Evolutionary conservation across 2,329 filamentous ascomycete species (phyloP), one percentile per base, ranked within the genome.

Genomic region (Pseudogymnoascus sp.): DNA sequence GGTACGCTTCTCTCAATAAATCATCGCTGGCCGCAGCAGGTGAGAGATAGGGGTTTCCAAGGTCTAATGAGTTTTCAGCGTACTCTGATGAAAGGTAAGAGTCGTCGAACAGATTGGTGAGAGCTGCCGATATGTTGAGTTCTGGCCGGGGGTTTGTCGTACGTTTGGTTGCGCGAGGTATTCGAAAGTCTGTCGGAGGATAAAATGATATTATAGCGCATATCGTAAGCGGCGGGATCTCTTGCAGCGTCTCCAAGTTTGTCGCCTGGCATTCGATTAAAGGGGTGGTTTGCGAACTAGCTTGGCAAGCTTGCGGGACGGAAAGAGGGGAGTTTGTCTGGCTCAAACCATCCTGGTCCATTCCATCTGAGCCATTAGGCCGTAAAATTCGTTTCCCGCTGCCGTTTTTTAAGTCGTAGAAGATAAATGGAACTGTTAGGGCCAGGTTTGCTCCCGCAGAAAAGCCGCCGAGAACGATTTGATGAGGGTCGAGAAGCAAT

Each of bases 91-190:
- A 80, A 30, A 87, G 75, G 69, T 87, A 87, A 0, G 80, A 80
- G 6, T 81, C 78, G 68, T 87, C 85, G 66, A 87, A 86, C 3
- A 88, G 76, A 62, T 83, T 79, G 0, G 84, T 86, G 62, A 88
- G 74, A 15, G 76, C 73, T 6, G 79, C 76, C 1, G 84, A 79
- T 2, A 87, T 73, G 6, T 83, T 84, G 58, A 81, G 78, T 35
- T 86, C 83, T 0, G 83, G 84, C 1, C 77, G 75, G 2, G 74
- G 67, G 62, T 80, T 83, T 1, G 77, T 76, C n/a, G 75, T 74
- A 2, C 84, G 78, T 65, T 85, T 84, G 58, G 79, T 76, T 0
- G 77, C 77, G 4, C 85, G 80, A 3, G 77, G 77, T 12, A 80
- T 75, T 1, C 82, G 85, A 72, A 82, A 86, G 70, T 87, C 84